These are phyloP conservation scores for Pontederia paniculata DNA, from an alignment of 176 grass and related monocot genomes.

Conservation along the genomic window DNA sequence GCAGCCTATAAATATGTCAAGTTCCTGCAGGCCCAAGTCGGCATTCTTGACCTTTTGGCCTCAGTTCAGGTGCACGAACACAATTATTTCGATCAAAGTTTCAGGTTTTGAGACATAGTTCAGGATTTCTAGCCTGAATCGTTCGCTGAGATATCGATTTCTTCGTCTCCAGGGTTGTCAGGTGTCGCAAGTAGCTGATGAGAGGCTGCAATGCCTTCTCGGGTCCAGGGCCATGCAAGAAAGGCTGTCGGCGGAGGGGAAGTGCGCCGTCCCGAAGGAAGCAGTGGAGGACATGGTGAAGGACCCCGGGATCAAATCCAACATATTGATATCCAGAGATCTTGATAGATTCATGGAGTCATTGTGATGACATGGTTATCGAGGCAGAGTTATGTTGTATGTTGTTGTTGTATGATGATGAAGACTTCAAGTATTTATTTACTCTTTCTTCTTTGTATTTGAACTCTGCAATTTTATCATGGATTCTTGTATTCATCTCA, in stretches of 20 bases:
- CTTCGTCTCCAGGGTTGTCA: conserved; percentile 14
- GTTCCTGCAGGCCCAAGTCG: conserved; percentile 67
- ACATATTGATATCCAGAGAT: conserved; percentile 34
- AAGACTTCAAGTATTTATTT: too few relatives aligned
- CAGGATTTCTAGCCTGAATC: background rate
- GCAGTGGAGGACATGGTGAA: conserved; percentile 30
- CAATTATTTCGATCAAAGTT: background rate
- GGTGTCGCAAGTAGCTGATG: conserved; percentile 11
- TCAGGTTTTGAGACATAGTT: background rate
- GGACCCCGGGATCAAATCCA: conserved; percentile 36
- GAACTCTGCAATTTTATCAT: too few relatives aligned
- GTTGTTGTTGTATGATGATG: too few relatives aligned
- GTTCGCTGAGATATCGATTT: background rate
- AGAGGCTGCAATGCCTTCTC: conserved; percentile 39
- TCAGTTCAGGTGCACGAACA: conserved; percentile 41
- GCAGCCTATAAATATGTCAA: too few relatives aligned
- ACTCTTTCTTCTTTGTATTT: too few relatives aligned
- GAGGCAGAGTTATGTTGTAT: too few relatives aligned
- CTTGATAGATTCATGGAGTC: conserved; percentile 36
- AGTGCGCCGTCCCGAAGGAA: conserved; percentile 46
- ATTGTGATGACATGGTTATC: conserved; percentile 10
- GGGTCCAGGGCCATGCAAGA: conserved; percentile 29
- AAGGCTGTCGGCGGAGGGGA: conserved; percentile 40
- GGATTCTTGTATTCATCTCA: too few relatives aligned
- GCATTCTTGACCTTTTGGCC: conserved; percentile 48